Percentiles rank a stretch among this genome's conserved stretches.
These are phyloP conservation scores for Monosporozyma yasuniensis DNA, from an alignment of 805 yeast species.

Conservation along the genomic window DNA sequence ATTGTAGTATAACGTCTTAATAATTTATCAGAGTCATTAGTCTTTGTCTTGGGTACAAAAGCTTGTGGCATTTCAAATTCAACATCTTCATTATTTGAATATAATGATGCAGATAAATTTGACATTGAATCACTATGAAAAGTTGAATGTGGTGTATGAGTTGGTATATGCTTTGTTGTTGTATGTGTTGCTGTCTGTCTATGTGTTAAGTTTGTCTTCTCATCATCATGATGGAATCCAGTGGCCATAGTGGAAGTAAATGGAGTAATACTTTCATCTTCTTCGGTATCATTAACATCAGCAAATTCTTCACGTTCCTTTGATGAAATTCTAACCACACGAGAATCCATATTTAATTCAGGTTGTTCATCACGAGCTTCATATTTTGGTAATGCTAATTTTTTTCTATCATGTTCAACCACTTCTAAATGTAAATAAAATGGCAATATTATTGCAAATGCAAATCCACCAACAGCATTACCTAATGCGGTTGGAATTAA, in stretches of 20 bases:
- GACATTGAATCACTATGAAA: neutral
- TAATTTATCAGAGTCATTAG: neutral
- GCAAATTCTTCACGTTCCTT: constrained; percentile 6
- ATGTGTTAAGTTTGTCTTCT: neutral
- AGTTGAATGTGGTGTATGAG: neutral
- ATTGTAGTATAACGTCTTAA: constrained; percentile 4
- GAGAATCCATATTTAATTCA: constrained; percentile 63
- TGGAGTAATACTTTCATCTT: constrained; percentile 2
- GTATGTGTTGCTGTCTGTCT: too few relatives aligned
- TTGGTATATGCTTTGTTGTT: too few relatives aligned
- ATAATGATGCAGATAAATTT: neutral
- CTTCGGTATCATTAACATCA: constrained; percentile 4
- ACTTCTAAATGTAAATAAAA: constrained; percentile 66
- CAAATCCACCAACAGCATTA: constrained; percentile 68
- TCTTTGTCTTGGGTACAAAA: neutral
- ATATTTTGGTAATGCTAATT: constrained; percentile 54
- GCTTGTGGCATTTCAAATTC: neutral
- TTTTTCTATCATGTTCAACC: constrained; percentile 60
- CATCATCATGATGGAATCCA: neutral
- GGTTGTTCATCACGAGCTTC: constrained; percentile 78
- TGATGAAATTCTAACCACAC: constrained; percentile 52
- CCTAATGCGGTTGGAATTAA: constrained; percentile 67
- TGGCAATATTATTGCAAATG: constrained; percentile 56
- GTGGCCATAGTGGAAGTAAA: neutral
- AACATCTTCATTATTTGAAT: constrained; percentile 1